Conservation (phyloP, 1,284 basidiomycete genomes). For the Microbotryum intermedium region DNA sequence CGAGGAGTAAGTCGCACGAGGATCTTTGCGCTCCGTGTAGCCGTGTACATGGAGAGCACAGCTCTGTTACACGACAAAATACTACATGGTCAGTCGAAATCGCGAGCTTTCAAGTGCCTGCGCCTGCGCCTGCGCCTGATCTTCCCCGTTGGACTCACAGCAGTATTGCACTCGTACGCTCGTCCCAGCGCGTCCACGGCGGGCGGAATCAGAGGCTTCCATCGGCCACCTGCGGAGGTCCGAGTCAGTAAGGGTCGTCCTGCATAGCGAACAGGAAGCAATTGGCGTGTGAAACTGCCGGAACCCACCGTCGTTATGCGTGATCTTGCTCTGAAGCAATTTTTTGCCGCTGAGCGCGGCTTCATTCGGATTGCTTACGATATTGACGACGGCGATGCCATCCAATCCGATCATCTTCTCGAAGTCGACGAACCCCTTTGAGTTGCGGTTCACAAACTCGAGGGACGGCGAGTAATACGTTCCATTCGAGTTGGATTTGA, state of each 20-base stretch:
- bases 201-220: conserved; percentile 76
- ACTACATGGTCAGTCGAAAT: conserved; percentile 13
- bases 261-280: conserved; percentile 56
- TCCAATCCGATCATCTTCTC: conserved; percentile 96
- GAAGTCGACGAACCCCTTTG: conserved; percentile 84
- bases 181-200: conserved; percentile 64
- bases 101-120: background rate
- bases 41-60: conserved; percentile 89
- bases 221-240: conserved; percentile 59
- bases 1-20: conserved; percentile 81
- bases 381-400: conserved; percentile 86
- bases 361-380: conserved; percentile 73
- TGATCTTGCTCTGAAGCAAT: conserved; percentile 74
- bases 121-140: too few species aligned
- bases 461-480: conserved; percentile 86
- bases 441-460: conserved; percentile 82
- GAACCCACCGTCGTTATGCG: conserved; percentile 86
- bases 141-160: conserved; percentile 70
- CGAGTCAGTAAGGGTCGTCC: background rate
- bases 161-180: conserved; percentile 61
- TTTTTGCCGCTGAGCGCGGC: conserved; percentile 67
- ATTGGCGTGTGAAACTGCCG: conserved; percentile 50
- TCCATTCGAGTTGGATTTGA: conserved; percentile 96
- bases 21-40: conserved; percentile 85
- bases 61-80: conserved; percentile 44